These are phyloP conservation scores for Verticillium zaregamsianum DNA, from an alignment of 2,329 filamentous ascomycete species.

Conservation along the genomic window DNA sequence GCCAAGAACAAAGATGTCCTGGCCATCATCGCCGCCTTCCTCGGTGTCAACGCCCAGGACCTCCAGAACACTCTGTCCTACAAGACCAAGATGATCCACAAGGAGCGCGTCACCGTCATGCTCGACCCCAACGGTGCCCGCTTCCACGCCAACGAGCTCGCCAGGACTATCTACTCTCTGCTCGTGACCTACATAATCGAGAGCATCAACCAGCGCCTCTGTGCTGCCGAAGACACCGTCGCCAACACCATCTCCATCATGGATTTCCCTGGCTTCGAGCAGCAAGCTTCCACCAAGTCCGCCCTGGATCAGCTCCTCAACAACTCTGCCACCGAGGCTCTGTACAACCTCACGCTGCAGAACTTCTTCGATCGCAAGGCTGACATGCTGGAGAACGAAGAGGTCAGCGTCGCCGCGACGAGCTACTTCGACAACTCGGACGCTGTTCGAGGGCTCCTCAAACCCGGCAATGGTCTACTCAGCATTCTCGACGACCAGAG, in stretches of 20 bases:
- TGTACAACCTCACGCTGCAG: slow-evolving; percentile 91
- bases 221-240: slow-evolving; percentile 80
- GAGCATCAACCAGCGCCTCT: slow-evolving; percentile 83
- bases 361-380: slow-evolving; percentile 95
- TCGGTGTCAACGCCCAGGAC: slow-evolving; percentile 76
- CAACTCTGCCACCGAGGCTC: slow-evolving; percentile 86
- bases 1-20: slow-evolving; percentile 94
- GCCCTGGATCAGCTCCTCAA: slow-evolving; percentile 88
- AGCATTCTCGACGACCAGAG: slow-evolving; percentile 97
- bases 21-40: slow-evolving; percentile 83
- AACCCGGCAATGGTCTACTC: slow-evolving; percentile 85
- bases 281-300: slow-evolving; percentile 77
- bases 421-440: slow-evolving; percentile 99
- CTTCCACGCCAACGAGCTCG: slow-evolving; percentile 89
- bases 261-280: slow-evolving; percentile 93
- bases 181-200: slow-evolving; percentile 94
- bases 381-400: slow-evolving; percentile 89
- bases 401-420: slow-evolving; percentile 83
- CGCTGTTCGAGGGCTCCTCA: slow-evolving; percentile 85
- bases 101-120: slow-evolving; percentile 98
- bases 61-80: slow-evolving; percentile 88
- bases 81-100: slow-evolving; percentile 94
- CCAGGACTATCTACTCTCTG: slow-evolving; percentile 87
- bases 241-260: slow-evolving; percentile 93
- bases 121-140: slow-evolving; percentile 87